Evolutionary conservation across 805 yeast species (phyloP).

Genomic region (Yarrowia deformans): DNA sequence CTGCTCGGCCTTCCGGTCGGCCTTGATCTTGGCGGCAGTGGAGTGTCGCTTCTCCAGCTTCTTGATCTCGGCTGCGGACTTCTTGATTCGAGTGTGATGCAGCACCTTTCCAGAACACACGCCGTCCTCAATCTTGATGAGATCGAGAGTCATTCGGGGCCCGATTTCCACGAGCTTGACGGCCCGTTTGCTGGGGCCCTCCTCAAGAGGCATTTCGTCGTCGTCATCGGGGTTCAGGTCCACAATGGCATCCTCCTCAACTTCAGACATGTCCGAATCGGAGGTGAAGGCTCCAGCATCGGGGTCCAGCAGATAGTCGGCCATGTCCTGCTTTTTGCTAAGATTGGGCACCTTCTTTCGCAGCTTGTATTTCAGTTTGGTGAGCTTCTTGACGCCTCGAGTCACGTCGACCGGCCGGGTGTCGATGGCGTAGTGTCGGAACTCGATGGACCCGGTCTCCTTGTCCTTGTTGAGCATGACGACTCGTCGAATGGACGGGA

Average conservation of each 20-base stretch:
- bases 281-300: slow-evolving; percentile 82
- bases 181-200: slow-evolving; percentile 69
- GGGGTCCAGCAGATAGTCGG: slow-evolving; percentile 84
- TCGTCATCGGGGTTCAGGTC: slow-evolving; percentile 39
- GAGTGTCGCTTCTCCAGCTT: slow-evolving; percentile 73
- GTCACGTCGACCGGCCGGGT: slow-evolving; percentile 79
- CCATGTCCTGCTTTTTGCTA: slow-evolving; percentile 70
- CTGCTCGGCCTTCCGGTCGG: slow-evolving; percentile 77
- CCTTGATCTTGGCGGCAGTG: slow-evolving; percentile 65
- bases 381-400: slow-evolving; percentile 72
- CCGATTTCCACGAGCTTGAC: slow-evolving; percentile 92
- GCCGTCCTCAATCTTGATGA: slow-evolving; percentile 91
- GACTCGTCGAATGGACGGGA: slow-evolving; percentile 80
- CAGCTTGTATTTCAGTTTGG: slow-evolving; percentile 65
- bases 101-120: slow-evolving; percentile 87
- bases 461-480: slow-evolving; percentile 77
- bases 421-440: slow-evolving; percentile 89
- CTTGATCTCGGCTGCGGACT: slow-evolving; percentile 66
- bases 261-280: slow-evolving; percentile 71
- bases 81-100: slow-evolving; percentile 75
- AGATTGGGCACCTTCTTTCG: slow-evolving; percentile 76
- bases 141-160: slow-evolving; percentile 78
- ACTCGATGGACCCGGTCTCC: slow-evolving; percentile 74
- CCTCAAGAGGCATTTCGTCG: slow-evolving; percentile 11
- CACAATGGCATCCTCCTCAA: slow-evolving; percentile 65